Evolutionary conservation across 768 basidiomycete species (phyloP).

Genomic region (Trametes cinnabarina): DNA sequence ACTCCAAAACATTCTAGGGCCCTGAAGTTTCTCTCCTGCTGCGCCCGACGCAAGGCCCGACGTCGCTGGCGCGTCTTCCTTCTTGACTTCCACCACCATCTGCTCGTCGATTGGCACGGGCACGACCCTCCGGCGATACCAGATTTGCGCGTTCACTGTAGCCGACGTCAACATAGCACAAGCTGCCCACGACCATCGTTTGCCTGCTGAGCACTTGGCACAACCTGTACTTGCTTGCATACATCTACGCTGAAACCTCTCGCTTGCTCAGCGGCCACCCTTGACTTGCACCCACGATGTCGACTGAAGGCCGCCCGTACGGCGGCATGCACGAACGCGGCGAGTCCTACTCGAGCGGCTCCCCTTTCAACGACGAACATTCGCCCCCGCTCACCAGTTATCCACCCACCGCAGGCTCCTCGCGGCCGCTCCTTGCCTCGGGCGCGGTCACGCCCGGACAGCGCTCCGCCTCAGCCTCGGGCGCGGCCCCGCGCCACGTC

Average conservation of each 20-base stretch:
- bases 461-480: neutral
- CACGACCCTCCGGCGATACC: too few relatives aligned
- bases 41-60: neutral
- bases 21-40: neutral
- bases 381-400: neutral
- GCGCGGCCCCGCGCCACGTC: neutral
- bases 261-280: neutral
- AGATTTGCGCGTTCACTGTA: too few relatives aligned
- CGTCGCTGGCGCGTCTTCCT: neutral
- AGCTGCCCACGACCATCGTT: neutral
- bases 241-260: neutral
- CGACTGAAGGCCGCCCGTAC: constrained; percentile 15
- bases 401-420: constrained; percentile 1
- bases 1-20: constrained; percentile 6
- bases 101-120: too few relatives aligned
- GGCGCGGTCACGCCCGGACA: neutral
- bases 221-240: neutral
- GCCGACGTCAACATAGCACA: too few relatives aligned
- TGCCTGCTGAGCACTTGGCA: neutral
- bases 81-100: neutral
- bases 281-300: neutral
- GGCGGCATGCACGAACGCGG: constrained; percentile 8
- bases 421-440: constrained; percentile 7
- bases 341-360: constrained; percentile 12
- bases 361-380: constrained; percentile 12